These are phyloP conservation scores for Funneliformis caledonium DNA, from an alignment of 371 early-diverging fungal species.

Conservation along the genomic window DNA sequence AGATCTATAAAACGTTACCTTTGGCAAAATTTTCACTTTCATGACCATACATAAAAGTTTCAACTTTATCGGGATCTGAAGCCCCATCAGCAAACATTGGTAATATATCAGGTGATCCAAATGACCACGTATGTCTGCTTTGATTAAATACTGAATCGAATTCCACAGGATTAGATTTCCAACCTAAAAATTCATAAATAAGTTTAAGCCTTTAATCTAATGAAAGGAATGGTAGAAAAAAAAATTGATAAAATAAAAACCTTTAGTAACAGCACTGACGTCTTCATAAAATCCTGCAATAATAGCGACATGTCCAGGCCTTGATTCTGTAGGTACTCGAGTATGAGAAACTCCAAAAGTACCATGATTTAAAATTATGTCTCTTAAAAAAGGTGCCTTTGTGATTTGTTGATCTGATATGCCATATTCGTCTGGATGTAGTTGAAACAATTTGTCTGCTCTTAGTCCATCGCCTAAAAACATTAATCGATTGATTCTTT, in stretches of 20 bases:
- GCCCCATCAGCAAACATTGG: conserved; percentile 96
- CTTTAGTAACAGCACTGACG: conserved; percentile 95
- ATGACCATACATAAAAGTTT: conserved; percentile 87
- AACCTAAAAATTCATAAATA: conserved; percentile 60
- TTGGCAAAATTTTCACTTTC: conserved; percentile 90
- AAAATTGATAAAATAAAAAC: conserved; percentile 43
- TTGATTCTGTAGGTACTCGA: conserved; percentile 95
- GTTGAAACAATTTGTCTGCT: conserved; percentile 88
- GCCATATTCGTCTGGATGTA: conserved; percentile 52
- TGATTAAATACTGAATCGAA: conserved; percentile 96
- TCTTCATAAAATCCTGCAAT: conserved; percentile 98
- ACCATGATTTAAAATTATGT: conserved; percentile 66
- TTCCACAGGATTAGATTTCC: conserved; percentile 96
- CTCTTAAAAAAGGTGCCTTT: conserved; percentile 78
- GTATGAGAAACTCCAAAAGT: conserved; percentile 95
- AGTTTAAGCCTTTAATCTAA: not conserved
- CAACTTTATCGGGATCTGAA: conserved; percentile 72
- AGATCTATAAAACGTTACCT: conserved; percentile 50
- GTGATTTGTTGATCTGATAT: conserved; percentile 43
- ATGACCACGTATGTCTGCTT: conserved; percentile 91
- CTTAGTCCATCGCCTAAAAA: conserved; percentile 87
- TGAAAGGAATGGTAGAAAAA: no score
- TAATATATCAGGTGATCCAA: conserved; percentile 95
- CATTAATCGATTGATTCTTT: no score
- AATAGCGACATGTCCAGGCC: conserved; percentile 97